Evolutionary conservation across 2,329 filamentous ascomycete species (phyloP).

Genomic region (Diaporthe sp.): DNA sequence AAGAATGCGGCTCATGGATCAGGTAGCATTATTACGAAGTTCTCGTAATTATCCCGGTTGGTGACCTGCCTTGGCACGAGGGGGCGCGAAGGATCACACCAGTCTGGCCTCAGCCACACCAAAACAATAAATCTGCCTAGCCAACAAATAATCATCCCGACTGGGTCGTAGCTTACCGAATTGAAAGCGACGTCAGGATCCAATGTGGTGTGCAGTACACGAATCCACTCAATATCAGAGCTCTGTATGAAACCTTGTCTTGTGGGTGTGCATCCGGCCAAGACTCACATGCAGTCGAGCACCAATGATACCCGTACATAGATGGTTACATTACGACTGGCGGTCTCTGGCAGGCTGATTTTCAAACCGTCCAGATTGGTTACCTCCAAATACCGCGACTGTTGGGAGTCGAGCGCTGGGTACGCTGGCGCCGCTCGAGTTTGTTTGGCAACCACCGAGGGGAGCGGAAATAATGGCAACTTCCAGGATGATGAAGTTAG

Average conservation of each 20-base stretch:
- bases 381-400: too few species aligned
- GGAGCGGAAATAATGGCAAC: too few species aligned
- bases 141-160: neutral
- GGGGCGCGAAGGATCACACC: slow-evolving; percentile 22
- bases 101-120: slow-evolving; percentile 5
- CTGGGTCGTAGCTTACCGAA: neutral
- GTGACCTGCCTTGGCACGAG: neutral
- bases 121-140: neutral
- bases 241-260: neutral
- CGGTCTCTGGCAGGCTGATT: too few species aligned
- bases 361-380: too few species aligned
- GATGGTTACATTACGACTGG: neutral
- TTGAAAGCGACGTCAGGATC: neutral
- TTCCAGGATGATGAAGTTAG: too few species aligned
- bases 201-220: neutral
- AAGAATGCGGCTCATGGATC: neutral
- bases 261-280: neutral
- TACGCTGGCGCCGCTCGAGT: too few species aligned
- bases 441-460: too few species aligned
- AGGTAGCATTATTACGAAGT: neutral
- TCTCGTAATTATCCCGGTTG: neutral
- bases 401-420: too few species aligned
- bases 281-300: slow-evolving; percentile 9
- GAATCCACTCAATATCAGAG: neutral
- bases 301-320: neutral